Base-by-base conservation (phyloP, 1,139 yeast species). In the Magnusiomyces suaveolens region DNA sequence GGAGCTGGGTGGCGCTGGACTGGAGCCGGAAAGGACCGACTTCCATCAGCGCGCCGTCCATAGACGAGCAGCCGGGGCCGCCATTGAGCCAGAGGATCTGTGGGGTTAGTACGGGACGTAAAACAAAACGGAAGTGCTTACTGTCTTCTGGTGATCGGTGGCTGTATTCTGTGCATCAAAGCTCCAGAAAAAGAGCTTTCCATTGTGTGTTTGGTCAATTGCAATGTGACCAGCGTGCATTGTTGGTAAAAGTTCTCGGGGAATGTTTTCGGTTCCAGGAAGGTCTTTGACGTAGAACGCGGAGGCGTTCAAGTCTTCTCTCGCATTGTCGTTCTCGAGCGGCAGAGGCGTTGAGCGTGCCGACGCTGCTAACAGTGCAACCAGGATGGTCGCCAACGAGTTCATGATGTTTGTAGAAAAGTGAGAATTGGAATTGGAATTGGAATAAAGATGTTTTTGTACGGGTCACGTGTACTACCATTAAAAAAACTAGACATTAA, bases 21-120 rank as follows among this genome's bases (percentile, higher is more conserved):
- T 73, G 69, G 21, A 89, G 75, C 56, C 96, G 74, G 56, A 89
- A 79, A 0, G 98, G 97, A 0, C 99, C 99, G 1, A 83, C 72
- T 68, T 94, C 99, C 80, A 92, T 81, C 59, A 92, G 68, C 0
- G 96, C 96, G 2, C 99, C 99, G 69, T 92, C 98, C 94, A 92
- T 82, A 0, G 96, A 88, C 2, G 97, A 88, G 68, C 99, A 92
- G 0, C 99, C 99, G 2, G 77, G 77, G 2, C 78, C 78, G 47
- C 99, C 99, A 68, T 94, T 92, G 33, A 92, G 76, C 98, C 98
- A 92, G 56, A 89, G 59, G 10, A 72, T 60, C 53, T 64, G 8
- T 36, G 10, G 18, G 12, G 33, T 29, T 29, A 29, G 33, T 29
- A 8, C 6, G 43, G 6, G 16, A 38, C 6, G 6, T 8, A 18